phyloP scores from a whole-genome alignment of 352 stramenopile genomes.

The Pythium phragmiticola region DNA sequence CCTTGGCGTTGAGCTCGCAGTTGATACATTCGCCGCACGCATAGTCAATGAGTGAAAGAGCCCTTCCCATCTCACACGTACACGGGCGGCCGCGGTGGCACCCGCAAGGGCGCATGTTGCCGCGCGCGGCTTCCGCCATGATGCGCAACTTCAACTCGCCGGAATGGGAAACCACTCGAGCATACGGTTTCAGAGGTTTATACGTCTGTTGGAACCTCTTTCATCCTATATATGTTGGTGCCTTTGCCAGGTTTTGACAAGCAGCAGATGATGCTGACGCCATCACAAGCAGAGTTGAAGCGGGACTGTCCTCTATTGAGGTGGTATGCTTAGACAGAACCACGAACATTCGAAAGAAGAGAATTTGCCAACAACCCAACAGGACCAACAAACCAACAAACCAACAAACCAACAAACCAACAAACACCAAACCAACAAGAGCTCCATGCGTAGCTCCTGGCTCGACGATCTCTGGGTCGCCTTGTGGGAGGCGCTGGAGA shows the following conservation, averaged over 20 bases:
- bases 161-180: not conserved
- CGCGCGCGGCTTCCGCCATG: conserved; percentile 27
- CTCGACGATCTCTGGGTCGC: conserved; percentile 12
- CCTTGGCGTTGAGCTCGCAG: conserved; percentile 52
- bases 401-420: not conserved
- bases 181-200: not conserved
- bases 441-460: not conserved
- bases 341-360: not conserved
- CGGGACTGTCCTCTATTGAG: not conserved
- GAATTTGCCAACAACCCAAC: too few relatives aligned
- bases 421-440: not conserved
- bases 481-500: conserved; percentile 37
- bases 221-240: conserved; percentile 1
- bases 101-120: conserved; percentile 64
- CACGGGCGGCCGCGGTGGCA: conserved; percentile 60
- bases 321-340: not conserved
- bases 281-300: conserved; percentile 8
- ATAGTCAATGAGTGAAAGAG: conserved; percentile 16
- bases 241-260: not conserved
- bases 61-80: conserved; percentile 49
- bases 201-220: not conserved
- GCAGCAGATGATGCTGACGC: conserved; percentile 2
- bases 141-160: conserved; percentile 15
- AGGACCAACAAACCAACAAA: not conserved
- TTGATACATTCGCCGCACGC: conserved; percentile 57